These are phyloP conservation scores for Vitis vinifera DNA, from an alignment of 164 flowering plant species.

Conservation along the genomic window ASM3070453v1 NC_081816.1:9755001-9755500, in stretches of 20 bases:
- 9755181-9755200: not conserved
- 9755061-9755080: too few relatives aligned
- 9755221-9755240: constrained; percentile 32
- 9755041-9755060: too few relatives aligned
- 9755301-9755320: constrained; percentile 2
- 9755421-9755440: not conserved
- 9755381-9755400: not conserved
- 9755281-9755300: constrained; percentile 11
- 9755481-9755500: not conserved
- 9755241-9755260: constrained; percentile 31
- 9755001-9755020: too few relatives aligned
- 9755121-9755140: constrained; percentile 36
- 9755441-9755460: not conserved
- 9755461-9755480: not conserved
- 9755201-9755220: constrained; percentile 5
- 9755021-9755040: too few relatives aligned
- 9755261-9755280: constrained; percentile 21
- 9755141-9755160: constrained; percentile 25
- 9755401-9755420: not conserved
- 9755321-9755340: not conserved
- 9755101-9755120: constrained; percentile 39
- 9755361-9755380: constrained; percentile 3
- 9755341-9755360: not conserved
- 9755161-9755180: not conserved
- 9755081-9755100: not conserved